Evolutionary conservation across 2,329 filamentous ascomycete species (phyloP).

Genomic region (Claviceps arundinis): DNA sequence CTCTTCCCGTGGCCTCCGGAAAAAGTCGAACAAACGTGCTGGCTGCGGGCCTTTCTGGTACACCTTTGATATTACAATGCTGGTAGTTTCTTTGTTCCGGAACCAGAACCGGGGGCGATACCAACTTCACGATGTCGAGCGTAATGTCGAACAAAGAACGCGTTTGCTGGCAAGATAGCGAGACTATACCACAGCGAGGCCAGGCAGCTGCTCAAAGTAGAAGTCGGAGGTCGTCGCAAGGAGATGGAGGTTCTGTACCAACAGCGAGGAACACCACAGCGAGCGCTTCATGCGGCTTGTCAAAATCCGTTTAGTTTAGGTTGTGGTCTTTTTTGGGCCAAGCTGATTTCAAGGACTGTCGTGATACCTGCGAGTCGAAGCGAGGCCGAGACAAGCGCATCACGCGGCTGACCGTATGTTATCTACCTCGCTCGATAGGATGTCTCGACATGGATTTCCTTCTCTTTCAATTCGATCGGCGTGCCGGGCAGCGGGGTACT

Average conservation of each 20-base stretch:
- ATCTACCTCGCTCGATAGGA: background rate
- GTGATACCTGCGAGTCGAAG: background rate
- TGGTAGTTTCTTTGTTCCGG: background rate
- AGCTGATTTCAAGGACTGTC: background rate
- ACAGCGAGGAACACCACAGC: constrained; percentile 4
- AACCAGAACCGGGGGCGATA: background rate
- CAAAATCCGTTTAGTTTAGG: constrained; percentile 4
- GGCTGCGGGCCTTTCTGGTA: background rate
- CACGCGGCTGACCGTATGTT: background rate
- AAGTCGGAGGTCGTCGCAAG: background rate
- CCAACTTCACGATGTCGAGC: background rate
- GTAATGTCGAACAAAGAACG: background rate
- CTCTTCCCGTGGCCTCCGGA: background rate
- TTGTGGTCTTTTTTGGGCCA: constrained; percentile 1
- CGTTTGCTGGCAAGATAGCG: background rate
- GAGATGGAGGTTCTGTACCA: background rate
- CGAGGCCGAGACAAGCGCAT: background rate
- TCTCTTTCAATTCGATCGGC: background rate
- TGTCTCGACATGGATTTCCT: background rate
- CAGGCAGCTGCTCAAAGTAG: background rate
- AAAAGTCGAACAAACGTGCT: background rate
- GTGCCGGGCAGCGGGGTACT: background rate
- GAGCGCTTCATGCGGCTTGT: background rate
- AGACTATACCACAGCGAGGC: background rate
- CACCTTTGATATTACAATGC: background rate